Evolutionary conservation across 2,329 filamentous ascomycete species (phyloP).

Genomic region (Penicillium sp.): DNA sequence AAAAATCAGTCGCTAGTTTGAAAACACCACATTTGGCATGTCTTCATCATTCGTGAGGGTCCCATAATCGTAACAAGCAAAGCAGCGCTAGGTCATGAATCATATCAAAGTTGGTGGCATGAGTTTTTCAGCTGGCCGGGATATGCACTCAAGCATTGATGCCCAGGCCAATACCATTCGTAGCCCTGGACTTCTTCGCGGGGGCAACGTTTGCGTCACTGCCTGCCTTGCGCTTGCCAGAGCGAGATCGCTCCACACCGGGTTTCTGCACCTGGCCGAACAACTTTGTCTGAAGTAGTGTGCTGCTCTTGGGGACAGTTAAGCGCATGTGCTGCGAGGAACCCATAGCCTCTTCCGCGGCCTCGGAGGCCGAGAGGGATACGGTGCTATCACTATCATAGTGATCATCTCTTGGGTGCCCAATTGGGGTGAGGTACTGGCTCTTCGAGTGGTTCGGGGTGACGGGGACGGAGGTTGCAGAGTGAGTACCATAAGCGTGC

Average conservation of each 20-base stretch:
- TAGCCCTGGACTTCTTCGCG: slow-evolving; percentile 53
- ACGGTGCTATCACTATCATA: slow-evolving; percentile 83
- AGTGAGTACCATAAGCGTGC: slow-evolving; percentile 39
- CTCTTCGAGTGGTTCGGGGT: slow-evolving; percentile 64
- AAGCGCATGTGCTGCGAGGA: slow-evolving; percentile 17
- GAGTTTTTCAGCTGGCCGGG: slow-evolving; percentile 9
- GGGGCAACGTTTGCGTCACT: slow-evolving; percentile 36
- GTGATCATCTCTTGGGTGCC: slow-evolving; percentile 51
- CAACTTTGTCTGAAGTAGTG: slow-evolving; percentile 60
- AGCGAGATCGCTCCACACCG: slow-evolving; percentile 39
- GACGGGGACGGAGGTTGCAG: slow-evolving; percentile 66
- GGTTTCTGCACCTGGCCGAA: slow-evolving; percentile 63
- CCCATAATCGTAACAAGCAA: slow-evolving; percentile 21
- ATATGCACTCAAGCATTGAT: slow-evolving; percentile 46
- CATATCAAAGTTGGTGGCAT: slow-evolving; percentile 22
- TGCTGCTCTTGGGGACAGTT: slow-evolving; percentile 46
- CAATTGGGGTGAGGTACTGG: slow-evolving; percentile 61
- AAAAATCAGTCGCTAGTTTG: slow-evolving; percentile 13
- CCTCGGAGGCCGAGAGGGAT: slow-evolving; percentile 61
- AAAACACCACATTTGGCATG: slow-evolving; percentile 12
- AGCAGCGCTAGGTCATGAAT: slow-evolving; percentile 26
- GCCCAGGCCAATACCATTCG: slow-evolving; percentile 55
- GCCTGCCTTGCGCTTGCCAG: slow-evolving; percentile 43
- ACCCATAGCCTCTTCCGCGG: slow-evolving; percentile 53
- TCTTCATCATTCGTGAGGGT: slow-evolving; percentile 24